phyloP scores from a whole-genome alignment of 345 rosid species.

The Conringia planisiliqua region DNA sequence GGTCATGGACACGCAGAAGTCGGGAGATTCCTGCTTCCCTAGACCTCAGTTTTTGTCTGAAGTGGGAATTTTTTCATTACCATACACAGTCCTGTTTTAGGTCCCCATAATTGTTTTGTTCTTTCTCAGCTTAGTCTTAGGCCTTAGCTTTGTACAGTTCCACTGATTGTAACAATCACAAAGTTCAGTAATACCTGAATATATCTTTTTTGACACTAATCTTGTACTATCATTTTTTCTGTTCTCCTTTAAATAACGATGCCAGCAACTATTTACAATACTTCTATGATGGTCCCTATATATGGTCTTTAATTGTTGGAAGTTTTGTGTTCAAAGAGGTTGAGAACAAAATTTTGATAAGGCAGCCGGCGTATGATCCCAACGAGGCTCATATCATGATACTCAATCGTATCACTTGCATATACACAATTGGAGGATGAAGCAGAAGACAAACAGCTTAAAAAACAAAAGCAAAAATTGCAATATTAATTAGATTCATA shows the following conservation, averaged over 20 bases:
- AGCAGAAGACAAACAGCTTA: background rate
- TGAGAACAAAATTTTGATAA: background rate
- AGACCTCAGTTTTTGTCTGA: conserved; percentile 38
- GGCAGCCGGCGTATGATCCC: background rate
- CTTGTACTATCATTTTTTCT: background rate
- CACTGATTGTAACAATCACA: conserved; percentile 17
- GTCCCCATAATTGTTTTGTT: conserved; percentile 15
- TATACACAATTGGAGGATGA: background rate
- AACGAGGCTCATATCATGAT: background rate
- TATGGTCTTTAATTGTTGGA: background rate
- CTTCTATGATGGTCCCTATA: background rate
- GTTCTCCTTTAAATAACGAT: background rate
- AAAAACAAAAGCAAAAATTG: background rate
- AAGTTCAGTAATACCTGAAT: conserved; percentile 1
- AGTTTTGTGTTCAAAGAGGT: background rate
- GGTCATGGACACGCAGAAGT: background rate
- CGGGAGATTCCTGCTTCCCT: conserved; percentile 27
- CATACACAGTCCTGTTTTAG: conserved; percentile 57
- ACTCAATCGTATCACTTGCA: background rate
- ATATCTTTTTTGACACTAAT: background rate
- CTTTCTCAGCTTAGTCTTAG: conserved; percentile 12
- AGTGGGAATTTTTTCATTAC: conserved; percentile 52
- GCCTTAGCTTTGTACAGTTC: conserved; percentile 18
- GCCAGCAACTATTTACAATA: background rate
- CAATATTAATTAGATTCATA: conserved; percentile 19